Percentiles rank a stretch among this genome's conserved stretches.
Conservation (phyloP, 768 basidiomycete genomes). For the Trametes cubensis region DNA sequence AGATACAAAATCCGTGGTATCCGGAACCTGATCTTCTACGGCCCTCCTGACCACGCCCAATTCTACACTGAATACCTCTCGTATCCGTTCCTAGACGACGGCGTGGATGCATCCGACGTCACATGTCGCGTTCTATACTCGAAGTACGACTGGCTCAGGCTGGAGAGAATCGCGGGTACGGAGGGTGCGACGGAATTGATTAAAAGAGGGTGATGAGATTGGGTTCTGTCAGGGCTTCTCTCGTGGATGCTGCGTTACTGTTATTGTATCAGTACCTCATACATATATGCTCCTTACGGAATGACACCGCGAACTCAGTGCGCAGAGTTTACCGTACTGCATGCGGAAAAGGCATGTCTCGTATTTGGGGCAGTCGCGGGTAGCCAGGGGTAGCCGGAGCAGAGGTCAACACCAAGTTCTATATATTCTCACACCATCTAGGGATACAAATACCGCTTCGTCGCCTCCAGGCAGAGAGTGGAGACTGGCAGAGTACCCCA, state of each 20-base stretch:
- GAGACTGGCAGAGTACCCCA: too few species aligned
- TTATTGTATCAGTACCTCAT: not conserved
- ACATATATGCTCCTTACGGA: too few species aligned
- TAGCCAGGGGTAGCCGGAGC: too few species aligned
- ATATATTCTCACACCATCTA: too few species aligned
- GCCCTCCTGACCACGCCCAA: slow-evolving; percentile 84
- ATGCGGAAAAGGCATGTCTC: too few species aligned
- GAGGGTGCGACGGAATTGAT: slow-evolving; percentile 38
- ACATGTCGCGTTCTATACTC: slow-evolving; percentile 80
- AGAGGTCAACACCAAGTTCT: too few species aligned
- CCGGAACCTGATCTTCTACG: slow-evolving; percentile 92
- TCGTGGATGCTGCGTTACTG: not conserved
- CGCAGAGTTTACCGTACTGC: too few species aligned
- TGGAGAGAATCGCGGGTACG: slow-evolving; percentile 82
- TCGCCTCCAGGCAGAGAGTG: too few species aligned
- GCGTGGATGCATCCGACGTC: slow-evolving; percentile 86
- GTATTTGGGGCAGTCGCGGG: too few species aligned
- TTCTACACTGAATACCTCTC: slow-evolving; percentile 91
- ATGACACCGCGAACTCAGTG: too few species aligned
- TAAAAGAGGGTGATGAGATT: slow-evolving; percentile 21
- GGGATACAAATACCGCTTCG: too few species aligned
- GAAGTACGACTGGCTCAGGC: slow-evolving; percentile 83
- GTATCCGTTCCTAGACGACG: slow-evolving; percentile 89
- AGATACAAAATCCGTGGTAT: slow-evolving; percentile 94
- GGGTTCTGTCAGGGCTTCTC: too few species aligned